phyloP scores from a whole-genome alignment of 805 yeast species.

The Pichia nakasei region DNA sequence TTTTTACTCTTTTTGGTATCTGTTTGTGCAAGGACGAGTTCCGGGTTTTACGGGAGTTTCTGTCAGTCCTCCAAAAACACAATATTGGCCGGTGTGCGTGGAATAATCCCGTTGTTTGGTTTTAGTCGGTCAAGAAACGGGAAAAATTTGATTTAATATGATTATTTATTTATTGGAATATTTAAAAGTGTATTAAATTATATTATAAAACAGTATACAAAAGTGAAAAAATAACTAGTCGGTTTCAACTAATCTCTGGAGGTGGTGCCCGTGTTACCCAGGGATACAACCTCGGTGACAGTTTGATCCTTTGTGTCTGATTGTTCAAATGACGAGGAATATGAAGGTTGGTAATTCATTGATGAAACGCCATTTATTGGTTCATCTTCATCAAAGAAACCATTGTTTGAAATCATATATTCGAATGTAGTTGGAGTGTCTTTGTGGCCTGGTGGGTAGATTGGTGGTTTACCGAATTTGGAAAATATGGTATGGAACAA shows the following conservation, averaged over 20 bases:
- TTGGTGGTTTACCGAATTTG: slow-evolving; percentile 13
- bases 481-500: slow-evolving; percentile 10
- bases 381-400: slow-evolving; percentile 20
- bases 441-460: slow-evolving; percentile 16
- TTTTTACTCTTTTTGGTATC: no score
- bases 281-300: background rate
- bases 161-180: no score
- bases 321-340: background rate
- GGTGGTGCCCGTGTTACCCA: background rate
- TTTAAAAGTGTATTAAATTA: background rate
- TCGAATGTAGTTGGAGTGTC: slow-evolving; percentile 18
- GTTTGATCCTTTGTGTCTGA: slow-evolving; percentile 1
- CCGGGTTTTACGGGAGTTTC: no score
- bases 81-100: no score
- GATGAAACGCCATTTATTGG: slow-evolving; percentile 20
- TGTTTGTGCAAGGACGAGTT: no score
- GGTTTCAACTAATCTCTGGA: background rate
- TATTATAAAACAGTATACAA: background rate
- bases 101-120: no score
- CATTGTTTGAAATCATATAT: slow-evolving; percentile 15
- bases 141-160: no score
- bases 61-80: no score
- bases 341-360: background rate
- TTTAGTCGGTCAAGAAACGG: no score
- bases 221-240: background rate